These are phyloP conservation scores for Leishmania amazonensis DNA, from an alignment of 208 protist species.

Conservation along the genomic window DNA sequence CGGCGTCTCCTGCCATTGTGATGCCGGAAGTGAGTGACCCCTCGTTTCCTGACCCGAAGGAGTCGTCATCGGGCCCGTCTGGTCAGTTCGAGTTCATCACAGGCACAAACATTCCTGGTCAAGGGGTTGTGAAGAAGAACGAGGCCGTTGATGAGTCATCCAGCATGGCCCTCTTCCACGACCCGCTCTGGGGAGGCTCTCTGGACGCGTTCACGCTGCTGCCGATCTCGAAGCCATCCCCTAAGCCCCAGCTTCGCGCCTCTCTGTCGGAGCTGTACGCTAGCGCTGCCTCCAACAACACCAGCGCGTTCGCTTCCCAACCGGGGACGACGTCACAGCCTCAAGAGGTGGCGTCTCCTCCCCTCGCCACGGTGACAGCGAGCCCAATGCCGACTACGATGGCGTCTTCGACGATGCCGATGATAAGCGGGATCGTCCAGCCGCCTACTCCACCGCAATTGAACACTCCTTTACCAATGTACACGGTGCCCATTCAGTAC, in stretches of 20 bases:
- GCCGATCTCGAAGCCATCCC: constrained; percentile 13
- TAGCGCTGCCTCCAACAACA: constrained; percentile 6
- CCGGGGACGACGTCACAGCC: neutral
- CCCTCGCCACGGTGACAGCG: constrained; percentile 3
- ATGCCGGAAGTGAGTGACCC: constrained; percentile 16
- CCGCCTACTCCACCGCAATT: neutral
- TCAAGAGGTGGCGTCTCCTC: neutral
- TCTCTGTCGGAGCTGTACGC: constrained; percentile 27
- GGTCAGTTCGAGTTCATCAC: constrained; percentile 69
- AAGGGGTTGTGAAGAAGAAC: constrained; percentile 29
- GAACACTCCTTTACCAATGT: constrained; percentile 20
- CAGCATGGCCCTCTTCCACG: constrained; percentile 74
- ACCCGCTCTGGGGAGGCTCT: constrained; percentile 69
- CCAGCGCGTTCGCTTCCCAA: neutral
- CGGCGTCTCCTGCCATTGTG: neutral
- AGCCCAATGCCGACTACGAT: constrained; percentile 16
- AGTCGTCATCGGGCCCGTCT: constrained; percentile 16
- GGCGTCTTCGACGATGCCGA: constrained; percentile 2
- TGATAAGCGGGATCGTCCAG: constrained; percentile 16
- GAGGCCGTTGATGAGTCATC: constrained; percentile 16
- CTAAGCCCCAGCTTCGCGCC: constrained; percentile 11
- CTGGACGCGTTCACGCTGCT: constrained; percentile 20
- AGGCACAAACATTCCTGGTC: constrained; percentile 73
- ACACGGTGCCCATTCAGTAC: constrained; percentile 38
- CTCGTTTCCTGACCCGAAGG: constrained; percentile 21